A percentile compares a stretch with the other conserved stretches of the same genome.
phyloP scores from a whole-genome alignment of 163 green algal species.

The Scenedesmus sp. region DNA sequence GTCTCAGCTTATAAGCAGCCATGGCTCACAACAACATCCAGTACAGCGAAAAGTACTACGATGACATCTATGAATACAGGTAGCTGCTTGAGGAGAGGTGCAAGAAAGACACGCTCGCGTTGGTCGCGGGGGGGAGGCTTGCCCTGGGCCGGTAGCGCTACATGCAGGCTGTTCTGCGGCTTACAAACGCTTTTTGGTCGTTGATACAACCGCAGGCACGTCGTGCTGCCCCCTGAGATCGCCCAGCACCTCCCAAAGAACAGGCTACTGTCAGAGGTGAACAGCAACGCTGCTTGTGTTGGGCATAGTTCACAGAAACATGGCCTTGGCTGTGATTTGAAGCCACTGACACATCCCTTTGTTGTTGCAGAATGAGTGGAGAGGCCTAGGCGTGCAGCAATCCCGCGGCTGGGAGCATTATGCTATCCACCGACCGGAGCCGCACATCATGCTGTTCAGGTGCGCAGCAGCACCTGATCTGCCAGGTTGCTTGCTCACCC shows the following conservation, averaged over 20 bases:
- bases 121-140: not conserved
- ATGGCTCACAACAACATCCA: constrained; percentile 63
- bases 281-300: not conserved
- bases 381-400: constrained; percentile 96
- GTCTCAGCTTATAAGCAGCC: not conserved
- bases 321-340: no score
- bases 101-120: not conserved
- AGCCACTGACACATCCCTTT: not conserved
- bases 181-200: not conserved
- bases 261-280: constrained; percentile 90
- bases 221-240: constrained; percentile 93
- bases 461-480: constrained; percentile 23
- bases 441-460: constrained; percentile 96
- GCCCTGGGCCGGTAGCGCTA: not conserved
- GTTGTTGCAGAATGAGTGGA: constrained; percentile 92
- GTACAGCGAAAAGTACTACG: constrained; percentile 96
- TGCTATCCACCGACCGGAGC: constrained; percentile 95
- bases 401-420: constrained; percentile 98
- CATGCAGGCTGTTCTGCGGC: not conserved
- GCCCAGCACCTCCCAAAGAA: constrained; percentile 89
- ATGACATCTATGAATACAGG: constrained; percentile 97
- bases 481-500: not conserved
- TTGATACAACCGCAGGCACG: constrained; percentile 78
- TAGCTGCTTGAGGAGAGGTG: constrained; percentile 35
- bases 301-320: not conserved